Base-by-base conservation (phyloP, 495 filamentous ascomycete species). In the Poronia punctata region DNA sequence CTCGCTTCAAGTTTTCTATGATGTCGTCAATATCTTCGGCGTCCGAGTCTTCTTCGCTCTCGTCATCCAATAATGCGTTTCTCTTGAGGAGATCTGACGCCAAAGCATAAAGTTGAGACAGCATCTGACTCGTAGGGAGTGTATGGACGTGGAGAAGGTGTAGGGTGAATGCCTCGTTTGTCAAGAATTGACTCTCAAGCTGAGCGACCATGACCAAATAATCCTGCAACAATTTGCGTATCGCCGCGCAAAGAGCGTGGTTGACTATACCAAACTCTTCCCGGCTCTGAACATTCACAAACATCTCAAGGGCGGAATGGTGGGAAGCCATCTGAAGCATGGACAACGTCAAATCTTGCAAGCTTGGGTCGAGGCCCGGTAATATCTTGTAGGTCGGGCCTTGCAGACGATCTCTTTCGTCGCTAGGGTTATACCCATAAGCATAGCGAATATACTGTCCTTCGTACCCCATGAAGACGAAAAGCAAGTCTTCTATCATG, bases 401-500 rank as follows among this genome's bases (percentile, higher is more conserved):
- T 1, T 77, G 70, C 36, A 97, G 66, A 12, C 88, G 79, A 57
- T 92, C 86, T 45, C 88, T 88, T 59, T 98, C 92, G 9, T 79
- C 72, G 5, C 72, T 61, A 0, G 92, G 87, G 44, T 95, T 82
- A 60, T 95, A 96, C 2, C 77, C 74, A 40, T 79, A 78, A 25
- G 72, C 71, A 50, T 87, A 97, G 43, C 88, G 86, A 49, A 97
- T 84, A 59, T 96, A 96, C 59, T 94, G 88, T 19, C 92, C 92
- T 64, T 98, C 92, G 46, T 86, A 93, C n/a, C 92, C 92, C 90
- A 97, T 96, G 49, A 96, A 90, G 3, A 93, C 88, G 59, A 88
- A 96, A 23, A 96, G 60, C 15, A 98, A 64, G 52, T 98, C 92
- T 48, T 95, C 89, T 35, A 97, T 64, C 8, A 97, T 83, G 3